Conservation (phyloP, 208 protist genomes). For the Trypanosoma conorhini region DNA sequence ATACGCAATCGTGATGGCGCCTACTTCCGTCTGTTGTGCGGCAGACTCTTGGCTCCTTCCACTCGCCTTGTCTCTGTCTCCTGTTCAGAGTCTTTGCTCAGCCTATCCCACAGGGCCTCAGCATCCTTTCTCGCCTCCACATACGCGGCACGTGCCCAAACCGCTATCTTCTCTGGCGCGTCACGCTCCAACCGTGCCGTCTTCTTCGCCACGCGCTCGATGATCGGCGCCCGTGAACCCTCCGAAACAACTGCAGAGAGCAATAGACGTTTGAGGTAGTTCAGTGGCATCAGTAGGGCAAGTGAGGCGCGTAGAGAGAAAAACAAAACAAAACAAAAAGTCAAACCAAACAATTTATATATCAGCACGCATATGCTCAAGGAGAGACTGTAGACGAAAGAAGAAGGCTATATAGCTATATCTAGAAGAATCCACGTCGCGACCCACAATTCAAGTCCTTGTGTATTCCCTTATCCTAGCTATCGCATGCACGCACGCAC, state of each 20-base stretch:
- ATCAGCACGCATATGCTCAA: background rate
- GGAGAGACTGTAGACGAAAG: background rate
- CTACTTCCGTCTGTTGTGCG: constrained; percentile 7
- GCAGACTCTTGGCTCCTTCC: background rate
- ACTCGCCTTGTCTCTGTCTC: constrained; percentile 1
- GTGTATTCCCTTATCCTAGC: background rate
- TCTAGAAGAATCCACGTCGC: background rate
- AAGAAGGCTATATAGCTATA: background rate
- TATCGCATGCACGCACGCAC: constrained; percentile 3
- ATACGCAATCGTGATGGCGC: background rate
- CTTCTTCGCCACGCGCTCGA: constrained; percentile 48
- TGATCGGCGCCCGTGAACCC: constrained; percentile 35
- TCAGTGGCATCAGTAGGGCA: background rate
- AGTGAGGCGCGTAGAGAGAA: background rate
- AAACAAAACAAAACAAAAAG: constrained; percentile 11
- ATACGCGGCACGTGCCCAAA: constrained; percentile 57
- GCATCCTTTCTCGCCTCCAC: constrained; percentile 59
- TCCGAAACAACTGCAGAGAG: constrained; percentile 27
- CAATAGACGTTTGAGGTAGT: constrained; percentile 17
- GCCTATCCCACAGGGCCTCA: constrained; percentile 19
- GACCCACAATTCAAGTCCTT: background rate
- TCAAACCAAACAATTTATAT: constrained; percentile 3
- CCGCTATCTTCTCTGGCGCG: constrained; percentile 39
- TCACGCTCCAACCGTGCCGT: constrained; percentile 44
- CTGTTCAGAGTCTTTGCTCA: background rate